Evolutionary conservation across 805 yeast species (phyloP).

Genomic region (Citeromyces matritensis): DNA sequence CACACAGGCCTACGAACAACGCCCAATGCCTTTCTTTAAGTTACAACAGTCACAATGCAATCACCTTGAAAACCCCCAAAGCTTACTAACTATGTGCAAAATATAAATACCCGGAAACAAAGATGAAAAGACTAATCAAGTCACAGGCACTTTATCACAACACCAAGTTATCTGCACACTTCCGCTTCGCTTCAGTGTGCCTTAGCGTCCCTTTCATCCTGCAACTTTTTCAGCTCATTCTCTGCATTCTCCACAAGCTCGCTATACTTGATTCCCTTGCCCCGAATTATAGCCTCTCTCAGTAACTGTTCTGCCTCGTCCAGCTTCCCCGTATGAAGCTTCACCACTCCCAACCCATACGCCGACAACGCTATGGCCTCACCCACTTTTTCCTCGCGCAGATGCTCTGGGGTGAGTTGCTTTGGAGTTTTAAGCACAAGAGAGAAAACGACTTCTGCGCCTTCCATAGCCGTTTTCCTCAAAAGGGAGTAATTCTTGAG

Average conservation of each 20-base stretch:
- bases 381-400: constrained; percentile 17
- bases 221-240: constrained; percentile 43
- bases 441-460: constrained; percentile 5
- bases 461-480: constrained; percentile 19
- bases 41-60: no score
- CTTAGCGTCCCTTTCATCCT: constrained; percentile 11
- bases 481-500: constrained; percentile 14
- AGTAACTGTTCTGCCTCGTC: constrained; percentile 45
- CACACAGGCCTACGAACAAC: no score
- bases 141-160: no score
- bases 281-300: constrained; percentile 56
- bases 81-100: no score
- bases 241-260: constrained; percentile 54
- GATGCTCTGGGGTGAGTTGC: neutral
- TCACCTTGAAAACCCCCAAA: no score
- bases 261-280: constrained; percentile 48
- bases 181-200: no score
- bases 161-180: no score
- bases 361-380: constrained; percentile 70
- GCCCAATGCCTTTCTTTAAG: no score
- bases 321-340: constrained; percentile 41
- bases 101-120: no score
- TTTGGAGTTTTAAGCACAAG: neutral
- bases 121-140: no score
- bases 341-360: constrained; percentile 74